phyloP scores from a whole-genome alignment of 2,329 filamentous ascomycete species.

The Pseudogymnoascus sp. region DNA sequence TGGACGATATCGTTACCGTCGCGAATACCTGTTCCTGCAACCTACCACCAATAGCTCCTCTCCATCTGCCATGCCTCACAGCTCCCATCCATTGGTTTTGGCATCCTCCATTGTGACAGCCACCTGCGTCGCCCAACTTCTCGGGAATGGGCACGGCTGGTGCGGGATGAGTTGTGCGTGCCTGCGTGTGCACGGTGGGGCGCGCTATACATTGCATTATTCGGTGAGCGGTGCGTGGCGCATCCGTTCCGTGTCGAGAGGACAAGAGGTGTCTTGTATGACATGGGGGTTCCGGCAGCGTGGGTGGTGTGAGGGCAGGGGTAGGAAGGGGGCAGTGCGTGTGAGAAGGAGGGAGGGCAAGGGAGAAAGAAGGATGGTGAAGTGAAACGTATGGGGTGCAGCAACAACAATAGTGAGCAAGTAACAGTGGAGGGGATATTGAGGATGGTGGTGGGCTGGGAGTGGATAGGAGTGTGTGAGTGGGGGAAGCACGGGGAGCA shows the following conservation, averaged over 20 bases:
- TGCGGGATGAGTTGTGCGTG: neutral
- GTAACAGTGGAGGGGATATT: neutral
- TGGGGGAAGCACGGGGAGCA: neutral
- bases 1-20: neutral
- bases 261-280: neutral
- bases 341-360: neutral
- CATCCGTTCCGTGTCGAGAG: neutral
- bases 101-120: neutral
- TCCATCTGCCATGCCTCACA: neutral
- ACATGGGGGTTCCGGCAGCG: neutral
- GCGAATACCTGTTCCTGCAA: neutral
- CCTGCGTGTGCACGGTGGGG: neutral
- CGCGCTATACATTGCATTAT: neutral
- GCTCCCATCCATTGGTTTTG: neutral
- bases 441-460: neutral
- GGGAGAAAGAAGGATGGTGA: neutral
- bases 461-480: neutral
- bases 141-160: neutral
- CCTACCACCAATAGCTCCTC: neutral
- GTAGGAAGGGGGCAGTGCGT: neutral
- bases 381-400: neutral
- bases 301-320: neutral
- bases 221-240: neutral
- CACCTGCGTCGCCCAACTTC: neutral
- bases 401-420: neutral